Evolutionary conservation across 768 basidiomycete genomes (phyloP), one percentile per base, ranked within the genome.

Genomic region (Suillus hirtellus): DNA sequence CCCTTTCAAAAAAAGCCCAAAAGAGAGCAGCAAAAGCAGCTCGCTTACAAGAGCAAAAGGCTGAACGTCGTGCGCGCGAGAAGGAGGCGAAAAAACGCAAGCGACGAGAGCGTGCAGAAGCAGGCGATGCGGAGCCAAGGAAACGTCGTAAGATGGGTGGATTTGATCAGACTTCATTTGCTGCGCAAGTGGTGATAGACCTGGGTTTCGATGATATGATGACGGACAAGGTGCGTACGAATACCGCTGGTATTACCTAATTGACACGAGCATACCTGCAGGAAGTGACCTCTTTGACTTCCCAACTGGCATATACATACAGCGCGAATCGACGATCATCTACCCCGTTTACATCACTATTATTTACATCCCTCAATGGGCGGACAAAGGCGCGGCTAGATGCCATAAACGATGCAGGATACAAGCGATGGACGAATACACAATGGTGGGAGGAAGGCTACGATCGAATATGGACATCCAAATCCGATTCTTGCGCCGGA

Each of bases 141-240:
- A 75, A 69, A 56, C 66, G 62, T 59, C 62, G 60, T 43, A 59
- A 64, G 64, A 69, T 75, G 31, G 66, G 70, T 62, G 66, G 71
- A 50, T 69, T 70, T 64, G 67, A 63, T 69, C 75, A 64, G 60
- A 42, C 64, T 71, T 61, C 71, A 54, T 88, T 86, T 67, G 81
- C 84, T 7, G 92, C 90, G 24, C 83, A 81, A 63, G 82, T 95
- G 3, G 85, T 93, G 40, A 75, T 99, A 21, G 97, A 99, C 78
- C 81, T 98, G 19, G 93, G 89, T 10, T 98, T 97, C 73, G 96
- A 99, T 73, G 86, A 95, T 50, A 80, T 88, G 77, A 98, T 99
- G 96, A 87, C 80, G 63, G 94, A 96, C 65, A 93, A 95, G 80
- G 95, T 96, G 75, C 67, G 56, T 64, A 56, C 68, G 55, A 53